A percentile compares a stretch with the other conserved stretches of the same genome.
These are phyloP conservation scores for Lactarius sp. DNA, from an alignment of 768 basidiomycete genomes.

Conservation along the genomic window DNA sequence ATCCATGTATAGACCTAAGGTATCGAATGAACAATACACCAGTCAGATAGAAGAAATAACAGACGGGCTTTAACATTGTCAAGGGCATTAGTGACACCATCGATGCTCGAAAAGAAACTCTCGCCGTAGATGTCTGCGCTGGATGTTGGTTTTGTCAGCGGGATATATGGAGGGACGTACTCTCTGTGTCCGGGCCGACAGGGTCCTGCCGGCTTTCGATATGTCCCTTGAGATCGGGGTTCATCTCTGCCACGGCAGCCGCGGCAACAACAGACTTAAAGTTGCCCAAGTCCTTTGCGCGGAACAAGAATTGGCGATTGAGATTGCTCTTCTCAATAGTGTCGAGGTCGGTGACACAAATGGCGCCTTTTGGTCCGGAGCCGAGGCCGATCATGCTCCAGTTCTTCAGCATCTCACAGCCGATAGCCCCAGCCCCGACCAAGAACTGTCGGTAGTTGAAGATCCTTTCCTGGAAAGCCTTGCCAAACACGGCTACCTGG, in stretches of 20 bases:
- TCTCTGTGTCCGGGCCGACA: slow-evolving; percentile 89
- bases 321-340: slow-evolving; percentile 99
- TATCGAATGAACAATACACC: slow-evolving; percentile 8
- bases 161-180: slow-evolving; percentile 42
- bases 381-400: slow-evolving; percentile 99
- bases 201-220: slow-evolving; percentile 88
- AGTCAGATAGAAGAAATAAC: slow-evolving; percentile 30
- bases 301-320: slow-evolving; percentile 97
- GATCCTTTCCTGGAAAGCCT: slow-evolving; percentile 87
- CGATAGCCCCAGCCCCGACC: slow-evolving; percentile 98
- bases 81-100: slow-evolving; percentile 95
- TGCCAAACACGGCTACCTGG: slow-evolving; percentile 95
- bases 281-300: slow-evolving; percentile 91
- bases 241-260: slow-evolving; percentile 91
- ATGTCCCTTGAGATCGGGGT: slow-evolving; percentile 81
- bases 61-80: slow-evolving; percentile 95
- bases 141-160: slow-evolving; percentile 20
- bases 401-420: slow-evolving; percentile 99
- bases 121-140: slow-evolving; percentile 80
- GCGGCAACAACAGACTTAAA: slow-evolving; percentile 97
- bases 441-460: slow-evolving; percentile 89
- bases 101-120: slow-evolving; percentile 79
- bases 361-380: slow-evolving; percentile 67
- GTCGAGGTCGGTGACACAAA: slow-evolving; percentile 95
- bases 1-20: slow-evolving; percentile 91